Percentiles rank a stretch among this genome's conserved stretches.
Evolutionary conservation across 2,329 filamentous ascomycete genomes (phyloP).

Genomic region (Xenoacremonium recifei): DNA sequence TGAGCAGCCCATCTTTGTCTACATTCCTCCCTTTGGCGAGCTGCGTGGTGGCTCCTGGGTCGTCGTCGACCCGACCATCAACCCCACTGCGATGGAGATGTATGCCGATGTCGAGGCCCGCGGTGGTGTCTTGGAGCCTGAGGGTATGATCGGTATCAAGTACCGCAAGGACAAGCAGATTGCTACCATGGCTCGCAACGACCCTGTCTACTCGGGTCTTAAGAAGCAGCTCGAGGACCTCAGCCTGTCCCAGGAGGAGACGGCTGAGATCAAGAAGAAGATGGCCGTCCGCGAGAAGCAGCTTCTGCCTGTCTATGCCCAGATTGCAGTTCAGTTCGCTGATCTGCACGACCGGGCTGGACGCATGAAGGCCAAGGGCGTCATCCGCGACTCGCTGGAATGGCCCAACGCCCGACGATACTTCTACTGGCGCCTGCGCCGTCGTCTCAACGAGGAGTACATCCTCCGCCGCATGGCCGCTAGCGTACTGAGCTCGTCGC

Average conservation of each 20-base stretch:
- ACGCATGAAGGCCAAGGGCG: constrained; percentile 97
- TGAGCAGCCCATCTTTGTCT: constrained; percentile 97
- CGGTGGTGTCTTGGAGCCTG: constrained; percentile 95
- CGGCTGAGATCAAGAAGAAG: constrained; percentile 76
- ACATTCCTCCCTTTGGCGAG: constrained; percentile 95
- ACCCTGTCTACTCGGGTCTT: constrained; percentile 77
- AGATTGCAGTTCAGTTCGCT: constrained; percentile 95
- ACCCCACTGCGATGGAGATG: constrained; percentile 97
- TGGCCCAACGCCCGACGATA: constrained; percentile 91
- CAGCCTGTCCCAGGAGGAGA: constrained; percentile 69
- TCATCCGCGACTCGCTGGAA: constrained; percentile 78
- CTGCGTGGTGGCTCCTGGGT: constrained; percentile 99
- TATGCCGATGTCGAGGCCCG: constrained; percentile 94
- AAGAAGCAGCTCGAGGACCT: constrained; percentile 70
- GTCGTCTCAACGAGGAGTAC: constrained; percentile 95
- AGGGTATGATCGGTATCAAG: constrained; percentile 98
- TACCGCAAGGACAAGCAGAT: constrained; percentile 97
- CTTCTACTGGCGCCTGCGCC: constrained; percentile 99
- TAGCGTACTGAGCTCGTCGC: constrained; percentile 31
- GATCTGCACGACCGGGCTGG: constrained; percentile 96
- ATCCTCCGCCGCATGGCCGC: constrained; percentile 84
- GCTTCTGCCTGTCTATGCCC: constrained; percentile 87
- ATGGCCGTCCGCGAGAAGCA: constrained; percentile 84
- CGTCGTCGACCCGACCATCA: constrained; percentile 97
- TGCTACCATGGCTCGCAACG: constrained; percentile 93